phyloP scores from a whole-genome alignment of 495 filamentous ascomycete species.

The Bombardia bombarda region DNA sequence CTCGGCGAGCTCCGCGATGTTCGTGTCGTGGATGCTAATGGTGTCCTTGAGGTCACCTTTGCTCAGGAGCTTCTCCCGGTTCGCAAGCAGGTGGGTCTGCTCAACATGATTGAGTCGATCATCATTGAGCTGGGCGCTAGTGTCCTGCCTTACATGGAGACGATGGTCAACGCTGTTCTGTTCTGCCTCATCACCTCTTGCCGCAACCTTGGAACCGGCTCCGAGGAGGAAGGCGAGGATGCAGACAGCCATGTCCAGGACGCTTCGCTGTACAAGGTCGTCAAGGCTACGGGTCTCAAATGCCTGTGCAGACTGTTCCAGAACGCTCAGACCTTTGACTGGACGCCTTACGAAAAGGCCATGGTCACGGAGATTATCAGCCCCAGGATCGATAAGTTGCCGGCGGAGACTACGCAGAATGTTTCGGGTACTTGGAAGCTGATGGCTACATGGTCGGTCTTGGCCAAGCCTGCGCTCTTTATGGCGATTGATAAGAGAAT shows the following conservation, averaged over 20 bases:
- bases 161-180: constrained; percentile 64
- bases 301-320: constrained; percentile 71
- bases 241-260: constrained; percentile 41
- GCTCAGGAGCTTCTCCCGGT: constrained; percentile 46
- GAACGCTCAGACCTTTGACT: constrained; percentile 55
- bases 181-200: constrained; percentile 72
- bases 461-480: constrained; percentile 57
- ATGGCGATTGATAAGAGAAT: constrained; percentile 57
- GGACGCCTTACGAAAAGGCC: constrained; percentile 58
- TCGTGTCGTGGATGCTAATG: constrained; percentile 43
- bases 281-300: constrained; percentile 67
- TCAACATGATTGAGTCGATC: constrained; percentile 87
- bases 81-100: constrained; percentile 76
- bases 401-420: constrained; percentile 80
- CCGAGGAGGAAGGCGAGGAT: constrained; percentile 34
- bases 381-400: constrained; percentile 69
- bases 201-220: constrained; percentile 40
- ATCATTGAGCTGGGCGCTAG: constrained; percentile 70
- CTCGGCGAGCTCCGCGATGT: constrained; percentile 60
- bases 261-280: constrained; percentile 54
- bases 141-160: constrained; percentile 51
- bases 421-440: constrained; percentile 76
- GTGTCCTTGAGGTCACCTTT: constrained; percentile 41
- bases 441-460: constrained; percentile 69
- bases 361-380: constrained; percentile 70